Evolutionary conservation across 2,329 filamentous ascomycete species (phyloP), one percentile per base, ranked within the genome.

Genomic region (Talaromyces pinophilus): DNA sequence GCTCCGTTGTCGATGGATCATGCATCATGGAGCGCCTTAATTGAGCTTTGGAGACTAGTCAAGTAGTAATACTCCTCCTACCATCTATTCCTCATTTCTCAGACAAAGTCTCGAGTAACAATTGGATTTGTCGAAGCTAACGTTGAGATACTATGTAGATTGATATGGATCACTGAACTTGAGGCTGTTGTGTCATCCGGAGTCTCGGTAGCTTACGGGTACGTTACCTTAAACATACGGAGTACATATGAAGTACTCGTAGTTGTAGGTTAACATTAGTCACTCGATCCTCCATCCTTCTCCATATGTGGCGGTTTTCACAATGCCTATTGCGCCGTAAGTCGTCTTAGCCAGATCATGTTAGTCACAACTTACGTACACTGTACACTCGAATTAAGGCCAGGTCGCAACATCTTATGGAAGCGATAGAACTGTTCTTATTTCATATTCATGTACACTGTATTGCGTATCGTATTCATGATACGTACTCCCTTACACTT

Each of bases 271-370:
- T 28, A 50, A 28, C 48, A 52, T 52, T 52, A 52, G 52, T 38
- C 50, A 55, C 50, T 55, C 52, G 4, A 33, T 55, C 52, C 30
- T 55, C 52, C 28, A 35, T 11, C 54, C 19, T 38, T 57, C 54
- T 38, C 33, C 54, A 38, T 57, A 22, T 15, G 54, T 57, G 54
- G 54, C 54, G 54, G 54, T 22, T 57, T 57, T 22, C n/a, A 35
- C 19, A 7, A 22, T n/a, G n/a, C 30, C 17, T 35, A 55, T 55
- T 55, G 11, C 33, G 33, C 30, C n/a, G 10, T 33, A 22, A 38
- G 11, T 17, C n/a, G 11, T 22, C n/a, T 19, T 11, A 8, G 54
- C 33, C 33, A 55, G 52, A 35, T 35, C 2, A 13, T 5, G 10
- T 35, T 57, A 38, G 33, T 57, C 33, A 57, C 33, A 15, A 35